Evolutionary conservation across 2,329 filamentous ascomycete genomes (phyloP).

Genomic region (Cladophialophora carrionii): DNA sequence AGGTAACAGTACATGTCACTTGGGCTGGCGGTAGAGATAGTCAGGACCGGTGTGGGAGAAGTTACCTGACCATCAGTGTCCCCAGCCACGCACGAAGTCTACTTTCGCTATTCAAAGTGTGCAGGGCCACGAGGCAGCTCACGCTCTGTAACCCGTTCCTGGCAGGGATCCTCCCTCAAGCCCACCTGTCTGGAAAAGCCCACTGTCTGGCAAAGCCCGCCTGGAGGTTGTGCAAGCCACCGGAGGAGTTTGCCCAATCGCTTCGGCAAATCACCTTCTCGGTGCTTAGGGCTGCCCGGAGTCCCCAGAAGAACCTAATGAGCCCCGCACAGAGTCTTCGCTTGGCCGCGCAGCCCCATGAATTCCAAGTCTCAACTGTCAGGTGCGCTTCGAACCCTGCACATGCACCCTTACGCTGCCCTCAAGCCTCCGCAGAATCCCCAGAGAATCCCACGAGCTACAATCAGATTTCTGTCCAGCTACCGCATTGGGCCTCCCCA

Average conservation of each 20-base stretch:
- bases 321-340: constrained; percentile 12
- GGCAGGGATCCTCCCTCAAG: too few relatives aligned
- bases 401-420: constrained; percentile 1
- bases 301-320: not conserved
- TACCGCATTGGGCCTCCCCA: constrained; percentile 14
- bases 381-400: not conserved
- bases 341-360: constrained; percentile 14
- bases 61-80: not conserved
- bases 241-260: not conserved
- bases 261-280: not conserved
- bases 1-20: not conserved
- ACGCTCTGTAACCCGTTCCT: not conserved
- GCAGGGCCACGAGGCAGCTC: too few relatives aligned
- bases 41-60: not conserved
- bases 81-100: not conserved
- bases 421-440: constrained; percentile 12
- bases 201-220: not conserved
- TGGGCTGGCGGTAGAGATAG: not conserved
- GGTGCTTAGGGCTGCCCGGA: not conserved
- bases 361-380: not conserved
- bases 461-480: constrained; percentile 2
- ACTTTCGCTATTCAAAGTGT: not conserved
- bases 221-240: not conserved
- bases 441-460: constrained; percentile 18
- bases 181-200: too few relatives aligned